Conservation (phyloP, 345 rosid species). For the Arabis alpina region DNA sequence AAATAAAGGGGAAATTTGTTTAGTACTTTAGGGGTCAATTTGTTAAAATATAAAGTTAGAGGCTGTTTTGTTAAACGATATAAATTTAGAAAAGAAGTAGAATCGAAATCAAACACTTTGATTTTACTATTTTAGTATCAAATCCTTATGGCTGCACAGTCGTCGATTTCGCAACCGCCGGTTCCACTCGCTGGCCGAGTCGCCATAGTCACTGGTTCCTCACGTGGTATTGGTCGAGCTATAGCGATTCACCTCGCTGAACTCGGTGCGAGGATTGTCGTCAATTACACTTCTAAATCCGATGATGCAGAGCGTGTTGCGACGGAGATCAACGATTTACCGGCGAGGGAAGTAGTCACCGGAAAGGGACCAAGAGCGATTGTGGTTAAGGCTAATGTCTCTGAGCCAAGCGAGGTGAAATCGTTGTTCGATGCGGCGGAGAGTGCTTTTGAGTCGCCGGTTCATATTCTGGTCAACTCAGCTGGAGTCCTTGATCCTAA, state of each 20-base stretch:
- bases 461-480: conserved; percentile 59
- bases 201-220: conserved; percentile 72
- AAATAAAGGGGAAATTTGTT: background rate
- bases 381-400: conserved; percentile 58
- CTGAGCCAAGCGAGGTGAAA: conserved; percentile 65
- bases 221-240: conserved; percentile 71
- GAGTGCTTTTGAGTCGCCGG: conserved; percentile 51
- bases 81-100: background rate
- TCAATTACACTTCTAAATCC: conserved; percentile 60
- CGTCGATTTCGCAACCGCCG: conserved; percentile 22
- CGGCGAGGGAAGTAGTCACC: conserved; percentile 26
- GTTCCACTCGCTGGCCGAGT: conserved; percentile 57
- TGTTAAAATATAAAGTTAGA: background rate
- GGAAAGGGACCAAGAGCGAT: conserved; percentile 46
- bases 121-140: background rate
- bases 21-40: background rate
- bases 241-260: conserved; percentile 62
- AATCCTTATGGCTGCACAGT: conserved; percentile 9
- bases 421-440: conserved; percentile 62
- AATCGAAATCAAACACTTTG: background rate
- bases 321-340: conserved; percentile 52
- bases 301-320: conserved; percentile 55
- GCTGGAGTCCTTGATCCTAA: conserved; percentile 63
- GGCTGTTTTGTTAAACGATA: background rate
- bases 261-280: conserved; percentile 63